These are phyloP conservation scores for Kernera saxatilis DNA, from an alignment of 345 rosid species.

Conservation along the genomic window DNA sequence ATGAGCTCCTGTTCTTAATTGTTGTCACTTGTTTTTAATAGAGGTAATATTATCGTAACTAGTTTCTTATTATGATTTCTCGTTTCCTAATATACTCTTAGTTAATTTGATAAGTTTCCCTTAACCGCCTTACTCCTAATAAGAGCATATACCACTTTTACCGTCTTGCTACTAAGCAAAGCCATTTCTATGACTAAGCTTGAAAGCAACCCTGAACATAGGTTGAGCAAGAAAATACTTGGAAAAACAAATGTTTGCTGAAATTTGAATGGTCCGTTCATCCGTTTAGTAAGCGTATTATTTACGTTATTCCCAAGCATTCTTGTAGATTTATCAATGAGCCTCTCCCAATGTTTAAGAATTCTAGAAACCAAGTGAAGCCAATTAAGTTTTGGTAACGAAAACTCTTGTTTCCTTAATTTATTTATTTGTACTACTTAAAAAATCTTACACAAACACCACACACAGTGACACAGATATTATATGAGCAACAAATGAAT, in stretches of 20 bases:
- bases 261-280: too few species aligned
- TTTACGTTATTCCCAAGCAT: neutral
- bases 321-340: neutral
- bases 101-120: neutral
- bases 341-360: neutral
- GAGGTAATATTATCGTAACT: too few species aligned
- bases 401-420: neutral
- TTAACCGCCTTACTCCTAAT: too few species aligned
- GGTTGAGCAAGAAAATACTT: too few species aligned
- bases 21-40: too few species aligned
- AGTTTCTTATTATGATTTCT: neutral
- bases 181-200: too few species aligned
- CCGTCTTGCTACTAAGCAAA: too few species aligned
- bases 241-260: too few species aligned
- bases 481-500: conserved; percentile 12
- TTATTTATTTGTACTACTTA: neutral
- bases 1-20: too few species aligned
- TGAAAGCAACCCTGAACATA: too few species aligned
- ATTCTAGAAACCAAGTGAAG: neutral
- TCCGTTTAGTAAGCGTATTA: neutral
- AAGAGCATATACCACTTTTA: too few species aligned
- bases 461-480: neutral
- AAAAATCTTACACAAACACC: neutral
- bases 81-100: neutral
- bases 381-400: neutral